Conservation (phyloP, 192 early-diverging fungal species). For the Linnemannia schmuckeri region DNA sequence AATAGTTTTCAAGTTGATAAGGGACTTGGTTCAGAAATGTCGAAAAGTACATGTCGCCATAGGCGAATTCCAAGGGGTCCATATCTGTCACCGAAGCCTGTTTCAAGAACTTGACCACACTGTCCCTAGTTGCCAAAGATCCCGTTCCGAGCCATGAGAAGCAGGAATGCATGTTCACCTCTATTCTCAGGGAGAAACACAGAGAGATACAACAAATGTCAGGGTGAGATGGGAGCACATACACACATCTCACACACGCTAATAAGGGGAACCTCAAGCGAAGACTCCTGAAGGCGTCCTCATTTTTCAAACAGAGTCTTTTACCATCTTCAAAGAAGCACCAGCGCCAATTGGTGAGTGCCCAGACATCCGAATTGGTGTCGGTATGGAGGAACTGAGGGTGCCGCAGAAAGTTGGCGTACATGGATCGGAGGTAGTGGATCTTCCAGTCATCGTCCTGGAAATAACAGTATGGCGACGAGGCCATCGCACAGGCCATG, state of each 20-base stretch:
- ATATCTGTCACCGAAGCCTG: conserved; percentile 60
- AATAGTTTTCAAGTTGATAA: conserved; percentile 64
- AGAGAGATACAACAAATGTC: conserved; percentile 2
- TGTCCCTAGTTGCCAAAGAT: conserved; percentile 62
- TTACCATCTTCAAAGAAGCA: conserved; percentile 71
- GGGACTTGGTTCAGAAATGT: conserved; percentile 68
- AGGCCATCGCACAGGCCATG: conserved; percentile 67
- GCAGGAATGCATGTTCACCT: conserved; percentile 65
- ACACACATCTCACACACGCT: neutral
- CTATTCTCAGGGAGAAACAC: conserved; percentile 27
- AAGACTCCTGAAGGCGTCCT: neutral
- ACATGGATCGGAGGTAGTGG: conserved; percentile 61
- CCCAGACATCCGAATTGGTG: conserved; percentile 62
- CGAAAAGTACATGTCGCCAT: conserved; percentile 69
- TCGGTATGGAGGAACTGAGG: conserved; percentile 68
- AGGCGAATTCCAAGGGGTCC: conserved; percentile 62
- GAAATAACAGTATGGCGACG: conserved; percentile 70
- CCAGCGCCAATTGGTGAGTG: conserved; percentile 66
- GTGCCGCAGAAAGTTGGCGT: conserved; percentile 69
- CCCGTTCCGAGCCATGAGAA: conserved; percentile 65
- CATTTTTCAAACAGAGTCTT: neutral
- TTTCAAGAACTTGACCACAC: conserved; percentile 63
- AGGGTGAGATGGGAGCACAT: neutral
- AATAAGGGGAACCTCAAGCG: no score
- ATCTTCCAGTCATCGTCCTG: conserved; percentile 68